phyloP scores from a whole-genome alignment of 31 red algal species.

The Endocladia muricata region DNA sequence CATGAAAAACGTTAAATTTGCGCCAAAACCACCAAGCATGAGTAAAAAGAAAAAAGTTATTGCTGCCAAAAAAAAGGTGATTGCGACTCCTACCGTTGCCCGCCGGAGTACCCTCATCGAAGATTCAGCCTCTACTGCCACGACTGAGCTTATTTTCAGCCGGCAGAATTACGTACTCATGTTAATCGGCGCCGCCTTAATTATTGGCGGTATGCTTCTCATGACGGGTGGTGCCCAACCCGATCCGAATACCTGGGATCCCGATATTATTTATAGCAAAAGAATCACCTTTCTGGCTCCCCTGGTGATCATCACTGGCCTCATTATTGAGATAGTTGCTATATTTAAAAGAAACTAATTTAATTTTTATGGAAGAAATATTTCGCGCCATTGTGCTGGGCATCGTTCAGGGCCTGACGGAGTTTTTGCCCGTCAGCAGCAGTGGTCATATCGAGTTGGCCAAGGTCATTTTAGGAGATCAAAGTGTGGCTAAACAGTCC shows the following conservation, averaged over 20 bases:
- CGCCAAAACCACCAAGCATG: too few species aligned
- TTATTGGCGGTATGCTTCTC: not conserved
- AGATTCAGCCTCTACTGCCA: not conserved
- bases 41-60: not conserved
- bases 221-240: not conserved
- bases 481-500: not conserved
- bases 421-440: constrained; percentile 5
- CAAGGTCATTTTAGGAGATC: not conserved
- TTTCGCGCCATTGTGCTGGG: not conserved
- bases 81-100: too few species aligned
- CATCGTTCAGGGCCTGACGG: constrained; percentile 4
- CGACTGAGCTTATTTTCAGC: not conserved
- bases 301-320: too few species aligned
- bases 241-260: constrained; percentile 8
- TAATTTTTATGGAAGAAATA: not conserved
- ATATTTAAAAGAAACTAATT: too few species aligned
- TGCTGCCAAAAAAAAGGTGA: too few species aligned
- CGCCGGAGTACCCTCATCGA: too few species aligned
- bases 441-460: constrained; percentile 11
- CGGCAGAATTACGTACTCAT: not conserved
- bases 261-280: not conserved
- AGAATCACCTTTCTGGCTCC: too few species aligned
- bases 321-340: too few species aligned
- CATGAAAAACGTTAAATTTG: too few species aligned
- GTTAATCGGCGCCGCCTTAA: not conserved